A percentile compares a stretch with the other conserved stretches of the same genome.
Evolutionary conservation across 441 rosid genomes (phyloP).

Genomic region (Gossypium davidsonii): DNA sequence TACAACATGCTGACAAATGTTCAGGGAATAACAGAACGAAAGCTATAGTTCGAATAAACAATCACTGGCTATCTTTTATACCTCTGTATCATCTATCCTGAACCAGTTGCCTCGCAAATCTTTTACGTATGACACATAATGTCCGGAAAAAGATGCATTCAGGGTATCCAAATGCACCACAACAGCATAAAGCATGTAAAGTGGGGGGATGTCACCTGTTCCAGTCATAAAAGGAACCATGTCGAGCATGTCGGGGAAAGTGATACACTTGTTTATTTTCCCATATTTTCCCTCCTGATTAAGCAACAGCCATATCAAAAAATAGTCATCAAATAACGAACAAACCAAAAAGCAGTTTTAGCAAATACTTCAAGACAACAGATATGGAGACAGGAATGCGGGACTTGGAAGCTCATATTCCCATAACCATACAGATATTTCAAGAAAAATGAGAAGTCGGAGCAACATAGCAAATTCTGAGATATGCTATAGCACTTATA

Average conservation of each 20-base stretch:
- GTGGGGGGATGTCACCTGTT: slow-evolving; percentile 62
- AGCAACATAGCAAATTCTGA: background rate
- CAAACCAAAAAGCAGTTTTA: background rate
- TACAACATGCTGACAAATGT: background rate
- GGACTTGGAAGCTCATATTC: background rate
- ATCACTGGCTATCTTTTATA: slow-evolving; percentile 12
- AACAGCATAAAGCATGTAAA: slow-evolving; percentile 69
- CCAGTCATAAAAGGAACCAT: slow-evolving; percentile 81
- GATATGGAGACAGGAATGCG: background rate
- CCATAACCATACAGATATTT: background rate
- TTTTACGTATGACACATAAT: slow-evolving; percentile 73
- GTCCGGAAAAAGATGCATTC: slow-evolving; percentile 82
- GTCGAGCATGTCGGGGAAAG: slow-evolving; percentile 78
- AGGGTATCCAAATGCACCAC: slow-evolving; percentile 78
- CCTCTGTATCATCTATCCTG: slow-evolving; percentile 82
- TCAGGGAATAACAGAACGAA: background rate
- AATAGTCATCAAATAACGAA: background rate
- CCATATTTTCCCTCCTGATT: slow-evolving; percentile 77
- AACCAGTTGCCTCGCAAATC: slow-evolving; percentile 69
- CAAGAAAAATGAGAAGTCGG: background rate
- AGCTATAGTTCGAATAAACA: background rate
- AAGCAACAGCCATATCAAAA: slow-evolving; percentile 18
- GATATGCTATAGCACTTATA: background rate
- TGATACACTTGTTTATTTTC: slow-evolving; percentile 66
- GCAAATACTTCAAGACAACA: background rate